phyloP scores from a whole-genome alignment of 2,329 filamentous ascomycete genomes.

The Davidsoniella australis region DNA sequence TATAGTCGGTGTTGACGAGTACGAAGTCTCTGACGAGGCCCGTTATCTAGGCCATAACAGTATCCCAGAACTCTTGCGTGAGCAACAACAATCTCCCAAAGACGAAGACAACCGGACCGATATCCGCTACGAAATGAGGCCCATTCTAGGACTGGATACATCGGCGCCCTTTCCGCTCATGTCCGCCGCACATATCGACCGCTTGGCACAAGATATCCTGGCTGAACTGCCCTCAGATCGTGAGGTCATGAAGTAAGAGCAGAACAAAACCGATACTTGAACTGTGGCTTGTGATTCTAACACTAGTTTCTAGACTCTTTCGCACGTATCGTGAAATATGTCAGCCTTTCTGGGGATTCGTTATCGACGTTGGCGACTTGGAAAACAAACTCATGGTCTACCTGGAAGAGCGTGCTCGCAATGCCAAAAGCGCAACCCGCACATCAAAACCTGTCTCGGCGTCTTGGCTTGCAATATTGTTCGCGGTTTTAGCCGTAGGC shows the following conservation, averaged over 20 bases:
- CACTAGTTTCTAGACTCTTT: conserved; percentile 31
- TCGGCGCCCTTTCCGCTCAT: conserved; percentile 51
- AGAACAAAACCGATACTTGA: background rate
- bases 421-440: conserved; percentile 29
- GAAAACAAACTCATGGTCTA: conserved; percentile 49
- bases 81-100: conserved; percentile 35
- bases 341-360: conserved; percentile 51
- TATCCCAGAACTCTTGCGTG: conserved; percentile 46
- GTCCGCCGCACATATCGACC: conserved; percentile 44
- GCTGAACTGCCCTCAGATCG: conserved; percentile 45
- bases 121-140: conserved; percentile 47
- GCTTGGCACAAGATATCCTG: conserved; percentile 41
- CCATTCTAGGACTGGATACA: conserved; percentile 47
- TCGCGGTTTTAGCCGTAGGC: conserved; percentile 46
- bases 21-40: conserved; percentile 35
- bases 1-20: conserved; percentile 27
- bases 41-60: conserved; percentile 51
- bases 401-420: conserved; percentile 44
- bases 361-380: conserved; percentile 48
- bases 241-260: conserved; percentile 46
- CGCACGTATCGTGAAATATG: conserved; percentile 50
- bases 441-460: conserved; percentile 38
- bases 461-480: conserved; percentile 49
- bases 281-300: background rate
- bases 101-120: conserved; percentile 35